Evolutionary conservation across 768 basidiomycete species (phyloP), one percentile per base, ranked within the genome.

Genomic region (Russula dissimulans): DNA sequence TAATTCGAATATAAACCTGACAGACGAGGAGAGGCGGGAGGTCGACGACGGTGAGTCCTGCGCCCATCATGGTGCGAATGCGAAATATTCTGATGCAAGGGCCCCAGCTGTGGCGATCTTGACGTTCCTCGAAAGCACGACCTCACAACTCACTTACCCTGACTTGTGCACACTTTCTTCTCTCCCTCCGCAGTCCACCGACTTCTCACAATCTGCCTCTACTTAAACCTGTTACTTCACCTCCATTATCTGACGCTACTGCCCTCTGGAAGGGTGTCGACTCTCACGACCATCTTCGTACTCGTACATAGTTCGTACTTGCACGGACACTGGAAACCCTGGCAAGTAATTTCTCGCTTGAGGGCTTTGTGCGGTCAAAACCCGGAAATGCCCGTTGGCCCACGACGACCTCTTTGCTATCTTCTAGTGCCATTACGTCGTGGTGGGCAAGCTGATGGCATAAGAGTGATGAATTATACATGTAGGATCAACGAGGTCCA

Each of bases 91-190:
- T 63, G 50, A 53, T 53, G 34, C 31, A 29, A 17, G 8, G 17
- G 0, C 31, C 29, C 3, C 58, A 93, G 91, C 91, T 0, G 74
- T 89, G 60, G 72, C 79, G 41, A 78, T 91, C 34, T 83, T 82
- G 11, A 73, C 77, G 11, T 91, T 89, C 71, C 76, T 97, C 50
- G 79, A 88, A 55, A 73, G 73, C 17, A 86, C 88, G 0, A 79
- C 81, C 61, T 91, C 90, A 2, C 94, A 97, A 68, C 71, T 95
- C 57, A 94, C 92, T 0, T 95, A 95, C 67, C 80, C 91, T 56
- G 93, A 94, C 0, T 78, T 95, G 38, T 93, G 93, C 71, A 80
- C 85, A 39, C 83, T 95, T 51, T 85, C 87, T 0, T 57, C 65
- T 3, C 56, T 64, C 14, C 45, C 51, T 6, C 15, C 38, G 3